These are phyloP conservation scores for Camellia sinensis DNA, from an alignment of 148 eudicot species.

Conservation along the genomic window DNA sequence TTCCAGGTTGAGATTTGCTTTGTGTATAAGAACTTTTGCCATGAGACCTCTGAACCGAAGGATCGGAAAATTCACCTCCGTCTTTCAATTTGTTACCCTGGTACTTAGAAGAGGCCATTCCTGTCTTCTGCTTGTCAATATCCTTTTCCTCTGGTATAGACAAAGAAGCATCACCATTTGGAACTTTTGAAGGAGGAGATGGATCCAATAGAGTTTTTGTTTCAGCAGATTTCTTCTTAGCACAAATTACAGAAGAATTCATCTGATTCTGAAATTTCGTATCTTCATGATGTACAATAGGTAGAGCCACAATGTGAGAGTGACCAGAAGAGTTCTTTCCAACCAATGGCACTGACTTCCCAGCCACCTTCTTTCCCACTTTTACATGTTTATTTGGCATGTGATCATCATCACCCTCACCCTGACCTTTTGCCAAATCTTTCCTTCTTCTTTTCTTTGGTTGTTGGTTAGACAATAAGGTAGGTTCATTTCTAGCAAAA, in stretches of 20 bases:
- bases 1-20: slow-evolving; percentile 42
- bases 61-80: slow-evolving; percentile 34
- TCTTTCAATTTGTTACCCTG: slow-evolving; percentile 53
- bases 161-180: slow-evolving; percentile 37
- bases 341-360: slow-evolving; percentile 37
- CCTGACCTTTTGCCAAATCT: slow-evolving; percentile 50
- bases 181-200: slow-evolving; percentile 34
- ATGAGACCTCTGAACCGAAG: slow-evolving; percentile 35
- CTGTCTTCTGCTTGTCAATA: slow-evolving; percentile 44
- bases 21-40: slow-evolving; percentile 42
- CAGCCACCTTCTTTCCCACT: slow-evolving; percentile 54
- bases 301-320: slow-evolving; percentile 39
- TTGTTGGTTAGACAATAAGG: slow-evolving; percentile 47
- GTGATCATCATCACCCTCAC: slow-evolving; percentile 40
- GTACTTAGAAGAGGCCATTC: slow-evolving; percentile 30
- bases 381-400: slow-evolving; percentile 55
- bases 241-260: slow-evolving; percentile 38
- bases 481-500: slow-evolving; percentile 51
- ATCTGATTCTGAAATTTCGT: slow-evolving; percentile 39
- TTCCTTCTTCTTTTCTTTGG: slow-evolving; percentile 82
- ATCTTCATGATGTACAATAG: slow-evolving; percentile 32
- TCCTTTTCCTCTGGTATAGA: slow-evolving; percentile 30
- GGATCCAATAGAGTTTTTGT: slow-evolving; percentile 30
- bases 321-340: slow-evolving; percentile 39
- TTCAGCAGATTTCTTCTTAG: slow-evolving; percentile 48